Base-by-base conservation (phyloP, 2,329 filamentous ascomycete species). In the Colletotrichum sidae region DNA sequence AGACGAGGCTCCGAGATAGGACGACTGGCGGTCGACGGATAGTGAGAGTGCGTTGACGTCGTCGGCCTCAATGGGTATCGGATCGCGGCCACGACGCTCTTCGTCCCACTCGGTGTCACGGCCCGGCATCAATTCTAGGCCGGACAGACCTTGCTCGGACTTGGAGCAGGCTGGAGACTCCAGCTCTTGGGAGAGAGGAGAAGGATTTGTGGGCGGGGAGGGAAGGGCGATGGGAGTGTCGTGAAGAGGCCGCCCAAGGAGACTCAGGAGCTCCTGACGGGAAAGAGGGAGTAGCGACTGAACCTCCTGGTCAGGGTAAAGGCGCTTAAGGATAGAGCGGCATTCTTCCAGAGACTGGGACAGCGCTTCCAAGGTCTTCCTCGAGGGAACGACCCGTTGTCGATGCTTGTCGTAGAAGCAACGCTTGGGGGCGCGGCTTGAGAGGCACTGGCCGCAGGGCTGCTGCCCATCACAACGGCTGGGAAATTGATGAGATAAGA, bases 391-490 rank as follows among this genome's bases (percentile, higher is more conserved):
- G 9, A 92, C 88, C 67, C 91, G 83, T 75, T 92, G 90, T 13
- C 91, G 86, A 69, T 93, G 92, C 78, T 94, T 93, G 70, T 93
- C 90, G 76, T 95, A 95, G 72, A 90, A 89, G 74, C 92, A 95
- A 59, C 88, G 84, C 75, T 94, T 92, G 4, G 91, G 90, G 68
- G 92, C 91, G 61, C 92, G 88, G 74, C 93, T 94, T 76, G 92
- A 94, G 63, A 92, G 86, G 75, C 92, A 96, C 74, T 94, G 92
- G 42, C 92, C 91, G 74, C 92, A 96, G 10, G 92, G 92, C 73
- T 93, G 90, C 69, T 90, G 87, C 59, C 92, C 92, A 79, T 94
- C 92, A 74, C 92, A 96, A 68, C 92, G 90, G 61, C 81, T 84
- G 25, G 33, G 49, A 47, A 38, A 15, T 8, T 25, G 25, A 25